Conservation (phyloP, 306 rosid genomes). For the Hylodesmum podocarpum region DNA sequence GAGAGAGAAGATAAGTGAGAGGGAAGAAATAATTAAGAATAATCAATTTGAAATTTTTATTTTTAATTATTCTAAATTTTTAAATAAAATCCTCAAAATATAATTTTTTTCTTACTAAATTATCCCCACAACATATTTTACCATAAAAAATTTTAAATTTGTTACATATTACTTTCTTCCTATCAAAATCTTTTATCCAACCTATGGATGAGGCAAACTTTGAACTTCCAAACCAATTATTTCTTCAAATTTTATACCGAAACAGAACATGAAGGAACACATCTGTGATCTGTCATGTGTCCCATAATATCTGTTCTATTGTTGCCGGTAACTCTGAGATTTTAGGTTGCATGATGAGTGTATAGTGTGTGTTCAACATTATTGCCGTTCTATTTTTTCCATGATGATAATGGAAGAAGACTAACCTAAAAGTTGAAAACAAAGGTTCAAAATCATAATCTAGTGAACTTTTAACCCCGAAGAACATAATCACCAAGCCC, state of each 20-base stretch:
- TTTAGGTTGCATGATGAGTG: background rate
- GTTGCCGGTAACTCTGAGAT: background rate
- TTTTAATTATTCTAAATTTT: too few relatives aligned
- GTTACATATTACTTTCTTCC: too few relatives aligned
- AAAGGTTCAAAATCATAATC: background rate
- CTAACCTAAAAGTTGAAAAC: background rate
- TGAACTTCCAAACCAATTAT: background rate
- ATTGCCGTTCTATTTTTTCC: background rate
- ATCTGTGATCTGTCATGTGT: background rate
- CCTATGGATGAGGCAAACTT: too few relatives aligned
- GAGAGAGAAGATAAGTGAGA: too few relatives aligned
- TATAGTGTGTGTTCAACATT: background rate
- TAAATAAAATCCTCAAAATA: too few relatives aligned
- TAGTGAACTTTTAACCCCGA: slow-evolving; percentile 7
- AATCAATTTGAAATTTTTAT: too few relatives aligned
- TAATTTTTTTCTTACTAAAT: too few relatives aligned
- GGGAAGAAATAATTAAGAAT: too few relatives aligned
- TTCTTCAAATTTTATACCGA: background rate
- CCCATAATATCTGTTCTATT: background rate
- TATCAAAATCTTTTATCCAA: too few relatives aligned
- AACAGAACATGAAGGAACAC: background rate
- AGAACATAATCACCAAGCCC: slow-evolving; percentile 14
- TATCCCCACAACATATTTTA: too few relatives aligned
- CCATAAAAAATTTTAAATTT: too few relatives aligned
- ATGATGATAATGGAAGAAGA: background rate